Conservation (phyloP, 2,329 filamentous ascomycete species). For the Calonectria pauciramosa region DNA sequence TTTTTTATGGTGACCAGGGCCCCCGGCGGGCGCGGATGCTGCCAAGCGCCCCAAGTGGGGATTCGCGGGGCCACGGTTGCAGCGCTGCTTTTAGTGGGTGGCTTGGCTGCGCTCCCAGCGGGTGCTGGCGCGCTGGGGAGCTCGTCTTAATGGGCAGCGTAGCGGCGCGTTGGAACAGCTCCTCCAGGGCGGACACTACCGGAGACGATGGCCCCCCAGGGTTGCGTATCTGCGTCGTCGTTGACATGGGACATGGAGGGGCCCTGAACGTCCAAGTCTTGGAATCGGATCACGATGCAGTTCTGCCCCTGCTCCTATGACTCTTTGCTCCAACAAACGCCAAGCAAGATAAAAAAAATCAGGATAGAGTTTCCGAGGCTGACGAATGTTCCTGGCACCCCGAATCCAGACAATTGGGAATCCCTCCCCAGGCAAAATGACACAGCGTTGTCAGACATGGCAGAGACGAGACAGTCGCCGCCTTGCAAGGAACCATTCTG, state of each 20-base stretch:
- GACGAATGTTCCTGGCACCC: background rate
- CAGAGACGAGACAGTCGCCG: background rate
- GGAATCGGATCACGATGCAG: constrained; percentile 5
- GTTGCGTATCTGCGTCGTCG: constrained; percentile 6
- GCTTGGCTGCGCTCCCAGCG: constrained; percentile 19
- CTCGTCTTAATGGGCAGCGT: background rate
- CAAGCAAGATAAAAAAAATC: background rate
- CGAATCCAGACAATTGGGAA: background rate
- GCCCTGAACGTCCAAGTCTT: background rate
- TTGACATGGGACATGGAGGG: background rate
- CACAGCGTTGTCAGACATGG: background rate
- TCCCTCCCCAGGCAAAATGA: background rate
- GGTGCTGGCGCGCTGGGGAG: background rate
- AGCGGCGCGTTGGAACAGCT: background rate
- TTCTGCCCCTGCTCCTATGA: background rate
- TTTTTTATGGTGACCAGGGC: constrained; percentile 18
- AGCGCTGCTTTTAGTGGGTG: constrained; percentile 31
- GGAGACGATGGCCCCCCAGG: background rate
- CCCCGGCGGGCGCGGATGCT: constrained; percentile 26
- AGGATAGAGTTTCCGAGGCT: constrained; percentile 1
- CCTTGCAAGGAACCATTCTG: background rate
- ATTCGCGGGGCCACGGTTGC: constrained; percentile 32
- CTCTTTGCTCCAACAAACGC: background rate
- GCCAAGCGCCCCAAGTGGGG: constrained; percentile 42
- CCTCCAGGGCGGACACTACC: background rate